phyloP scores from a whole-genome alignment of 2,329 filamentous ascomycete genomes.

The Myotisia sp. region DNA sequence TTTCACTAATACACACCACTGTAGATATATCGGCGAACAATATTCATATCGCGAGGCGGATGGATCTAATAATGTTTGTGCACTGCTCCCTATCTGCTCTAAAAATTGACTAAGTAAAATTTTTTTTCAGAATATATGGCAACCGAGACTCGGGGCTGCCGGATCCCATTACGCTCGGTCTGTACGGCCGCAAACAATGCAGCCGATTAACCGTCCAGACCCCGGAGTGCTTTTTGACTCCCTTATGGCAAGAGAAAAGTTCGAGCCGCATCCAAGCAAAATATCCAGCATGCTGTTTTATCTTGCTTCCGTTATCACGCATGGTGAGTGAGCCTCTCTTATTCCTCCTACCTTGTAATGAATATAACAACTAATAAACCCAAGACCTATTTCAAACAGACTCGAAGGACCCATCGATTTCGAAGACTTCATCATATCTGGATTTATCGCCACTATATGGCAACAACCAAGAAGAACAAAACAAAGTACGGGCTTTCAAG shows the following conservation, averaged over 20 bases:
- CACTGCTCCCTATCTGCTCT: background rate
- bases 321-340: constrained; percentile 20
- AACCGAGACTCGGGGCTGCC: constrained; percentile 16
- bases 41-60: constrained; percentile 22
- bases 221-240: constrained; percentile 17
- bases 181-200: constrained; percentile 12
- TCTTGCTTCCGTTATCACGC: constrained; percentile 39
- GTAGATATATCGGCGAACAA: constrained; percentile 24
- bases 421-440: constrained; percentile 34
- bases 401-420: constrained; percentile 19
- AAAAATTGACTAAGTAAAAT: background rate
- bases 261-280: constrained; percentile 28
- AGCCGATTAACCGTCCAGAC: constrained; percentile 14
- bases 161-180: constrained; percentile 17
- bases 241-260: constrained; percentile 9
- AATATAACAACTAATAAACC: background rate
- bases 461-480: constrained; percentile 21
- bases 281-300: constrained; percentile 38
- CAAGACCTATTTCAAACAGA: constrained; percentile 36
- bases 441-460: constrained; percentile 36
- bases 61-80: constrained; percentile 15
- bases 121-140: constrained; percentile 13
- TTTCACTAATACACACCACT: constrained; percentile 18
- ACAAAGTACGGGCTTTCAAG: constrained; percentile 22
- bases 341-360: background rate